Evolutionary conservation across 305 asterid genomes (phyloP), one percentile per base, ranked within the genome.

Genomic region (Solanum aculeatissimum): DNA sequence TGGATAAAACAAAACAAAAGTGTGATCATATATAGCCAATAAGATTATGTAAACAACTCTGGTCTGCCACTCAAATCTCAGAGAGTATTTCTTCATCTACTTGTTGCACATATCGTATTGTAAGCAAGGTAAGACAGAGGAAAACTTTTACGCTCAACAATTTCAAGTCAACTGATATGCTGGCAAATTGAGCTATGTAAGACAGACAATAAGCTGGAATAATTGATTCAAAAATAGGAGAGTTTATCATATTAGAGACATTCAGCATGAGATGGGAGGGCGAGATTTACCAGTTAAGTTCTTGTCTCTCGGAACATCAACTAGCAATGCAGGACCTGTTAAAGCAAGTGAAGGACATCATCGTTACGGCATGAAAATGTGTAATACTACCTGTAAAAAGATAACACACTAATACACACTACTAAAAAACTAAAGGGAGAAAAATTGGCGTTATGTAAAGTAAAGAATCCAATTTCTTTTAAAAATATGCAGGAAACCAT

Each of bases 261-360:
- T 3, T 29, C 2, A 29, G 43, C 51, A 69, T 27, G 16, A 49
- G 53, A 65, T 5, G 9, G 58, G 45, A 79, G 40, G 9, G 55
- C 58, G 1, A 80, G 51, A 51, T 69, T 27, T 91, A 95, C 99
- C 99, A 14, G 98, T 97, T 83, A 95, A 88, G 89, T 97, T 97
- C 88, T 90, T 90, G 93, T 95, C 92, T 78, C 98, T 92, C 25
- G 98, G 98, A 88, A 95, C 98, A 87, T 95, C 99, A 86, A 97
- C 93, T 38, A 97, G 90, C 87, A 95, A 85, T 18, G 95, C 99
- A n/a, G 89, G 94, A 58, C 99, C 99, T 97, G 96, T 82, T 72
- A 83, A 86, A 74, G 83, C 80, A 85, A 51, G 29, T 77, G 82
- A 29, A 51, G 29, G 65, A 77, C 82, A 19, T 29, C 65, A 77